Base-by-base conservation (phyloP, 2,329 filamentous ascomycete species). In the Stylonectria norvegica region DNA sequence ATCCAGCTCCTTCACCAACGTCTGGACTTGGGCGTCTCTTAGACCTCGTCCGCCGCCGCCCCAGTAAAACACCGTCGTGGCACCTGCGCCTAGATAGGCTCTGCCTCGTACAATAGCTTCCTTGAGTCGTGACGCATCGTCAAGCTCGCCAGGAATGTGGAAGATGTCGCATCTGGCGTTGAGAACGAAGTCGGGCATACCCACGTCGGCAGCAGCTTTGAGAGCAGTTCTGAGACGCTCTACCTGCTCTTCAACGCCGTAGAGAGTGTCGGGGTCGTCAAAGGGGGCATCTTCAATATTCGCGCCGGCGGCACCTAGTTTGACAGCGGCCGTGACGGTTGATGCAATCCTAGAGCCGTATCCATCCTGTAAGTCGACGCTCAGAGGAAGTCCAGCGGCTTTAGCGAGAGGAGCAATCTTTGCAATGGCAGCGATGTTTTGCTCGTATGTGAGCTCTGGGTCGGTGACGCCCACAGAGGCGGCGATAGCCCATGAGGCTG, bases 1-100 rank as follows among this genome's bases (percentile, higher is more conserved):
- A 3, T 64, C 66, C 32, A 81, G 67, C 32, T 67, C 73, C 37
- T 62, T 56, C 2, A 72, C 72, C 47, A 80, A 52, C 29, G 52
- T 58, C 53, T 64, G 56, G 3, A 78, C 67, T 56, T 79, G 76
- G 0, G 63, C 66, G 10, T 57, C 64, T 10, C 63, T 62, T 10
- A 78, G 53, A 28, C 75, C 59, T 11, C 67, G 56, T 23, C 59
- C 59, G 0, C 62, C 51, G 2, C 64, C 75, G 11, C 78, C 78
- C 77, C 76, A 83, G 36, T 80, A 76, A 61, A 81, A 83, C 0
- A 79, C 68, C 1, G 73, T 80, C 10, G 69, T 74, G 0, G 79
- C 79, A 0, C 79, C 79, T 3, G 76, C 76, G 1, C 65, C 70
- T 3, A 83, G 61, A 53, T 75, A 83, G n/a, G 70, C 71, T 42